Evolutionary conservation across 768 basidiomycete genomes (phyloP).

Genomic region (Daedaleopsis sinensis): DNA sequence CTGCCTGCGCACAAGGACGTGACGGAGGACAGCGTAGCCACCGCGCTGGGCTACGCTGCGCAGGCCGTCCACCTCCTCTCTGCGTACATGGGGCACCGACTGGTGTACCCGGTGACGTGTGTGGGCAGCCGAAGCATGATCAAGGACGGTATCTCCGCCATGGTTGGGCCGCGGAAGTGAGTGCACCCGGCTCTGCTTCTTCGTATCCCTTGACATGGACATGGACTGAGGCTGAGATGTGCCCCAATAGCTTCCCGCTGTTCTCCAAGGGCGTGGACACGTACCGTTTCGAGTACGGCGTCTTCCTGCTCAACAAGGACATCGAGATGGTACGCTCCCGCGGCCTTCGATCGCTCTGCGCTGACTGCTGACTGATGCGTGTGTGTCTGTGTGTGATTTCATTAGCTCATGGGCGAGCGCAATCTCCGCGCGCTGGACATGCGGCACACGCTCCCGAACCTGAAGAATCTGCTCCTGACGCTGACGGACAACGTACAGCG

Average conservation of each 20-base stretch:
- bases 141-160: slow-evolving; percentile 89
- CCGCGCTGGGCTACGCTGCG: slow-evolving; percentile 89
- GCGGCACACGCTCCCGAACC: slow-evolving; percentile 94
- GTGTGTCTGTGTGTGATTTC: neutral
- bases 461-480: slow-evolving; percentile 91
- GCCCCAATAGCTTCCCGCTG: slow-evolving; percentile 78
- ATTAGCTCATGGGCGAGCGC: slow-evolving; percentile 89
- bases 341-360: slow-evolving; percentile 2
- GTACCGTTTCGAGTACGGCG: slow-evolving; percentile 97
- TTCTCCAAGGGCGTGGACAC: slow-evolving; percentile 95
- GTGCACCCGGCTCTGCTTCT: slow-evolving; percentile 31
- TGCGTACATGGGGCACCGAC: slow-evolving; percentile 69
- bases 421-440: slow-evolving; percentile 88
- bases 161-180: slow-evolving; percentile 94
- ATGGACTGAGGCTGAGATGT: too few relatives aligned
- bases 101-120: slow-evolving; percentile 90
- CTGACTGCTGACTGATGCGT: slow-evolving; percentile 9
- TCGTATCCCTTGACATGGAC: neutral
- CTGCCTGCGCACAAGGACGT: slow-evolving; percentile 68
- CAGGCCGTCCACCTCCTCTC: slow-evolving; percentile 85
- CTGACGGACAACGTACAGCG: slow-evolving; percentile 71
- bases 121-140: slow-evolving; percentile 91
- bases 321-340: slow-evolving; percentile 79
- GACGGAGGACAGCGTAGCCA: slow-evolving; percentile 85
- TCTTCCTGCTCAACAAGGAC: slow-evolving; percentile 95